These are phyloP conservation scores for Phytophthora rubi DNA, from an alignment of 352 stramenopile genomes.

Conservation along the genomic window DNA sequence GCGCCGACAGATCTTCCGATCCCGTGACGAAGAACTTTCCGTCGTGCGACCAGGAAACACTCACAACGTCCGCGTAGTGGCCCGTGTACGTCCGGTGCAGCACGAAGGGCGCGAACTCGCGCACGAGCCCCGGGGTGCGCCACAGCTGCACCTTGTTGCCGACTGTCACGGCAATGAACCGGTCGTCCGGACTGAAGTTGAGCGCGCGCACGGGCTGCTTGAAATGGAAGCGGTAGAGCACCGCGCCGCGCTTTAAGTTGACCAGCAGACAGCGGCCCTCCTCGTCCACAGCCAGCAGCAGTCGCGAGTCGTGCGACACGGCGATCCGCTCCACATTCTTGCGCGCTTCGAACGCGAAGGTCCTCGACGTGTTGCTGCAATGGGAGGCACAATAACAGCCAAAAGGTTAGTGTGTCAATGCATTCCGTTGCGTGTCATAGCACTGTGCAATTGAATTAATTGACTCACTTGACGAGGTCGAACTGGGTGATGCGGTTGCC, in stretches of 20 bases:
- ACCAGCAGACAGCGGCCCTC: slow-evolving; percentile 92
- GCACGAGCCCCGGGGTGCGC: slow-evolving; percentile 81
- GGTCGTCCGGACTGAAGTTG: slow-evolving; percentile 90
- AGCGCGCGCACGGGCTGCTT: slow-evolving; percentile 90
- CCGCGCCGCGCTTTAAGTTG: slow-evolving; percentile 88
- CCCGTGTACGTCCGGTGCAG: slow-evolving; percentile 89
- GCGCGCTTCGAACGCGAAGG: slow-evolving; percentile 92
- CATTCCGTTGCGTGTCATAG: no score
- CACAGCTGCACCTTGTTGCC: slow-evolving; percentile 94
- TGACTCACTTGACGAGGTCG: slow-evolving; percentile 91
- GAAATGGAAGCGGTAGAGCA: slow-evolving; percentile 96
- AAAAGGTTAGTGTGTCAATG: neutral
- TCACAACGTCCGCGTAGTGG: slow-evolving; percentile 90
- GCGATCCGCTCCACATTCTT: slow-evolving; percentile 91
- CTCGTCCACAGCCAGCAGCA: slow-evolving; percentile 90
- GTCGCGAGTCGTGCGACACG: slow-evolving; percentile 88
- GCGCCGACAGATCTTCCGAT: slow-evolving; percentile 87
- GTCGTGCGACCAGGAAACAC: slow-evolving; percentile 88
- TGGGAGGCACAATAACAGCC: neutral
- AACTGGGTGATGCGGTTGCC: slow-evolving; percentile 95
- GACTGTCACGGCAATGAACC: slow-evolving; percentile 88
- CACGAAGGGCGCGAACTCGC: slow-evolving; percentile 92
- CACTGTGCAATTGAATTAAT: no score
- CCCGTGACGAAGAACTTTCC: slow-evolving; percentile 91
- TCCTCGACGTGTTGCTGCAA: slow-evolving; percentile 83